These are phyloP conservation scores for Albatrellus sp. DNA, from an alignment of 1,284 basidiomycete species.

Conservation along the genomic window DNA sequence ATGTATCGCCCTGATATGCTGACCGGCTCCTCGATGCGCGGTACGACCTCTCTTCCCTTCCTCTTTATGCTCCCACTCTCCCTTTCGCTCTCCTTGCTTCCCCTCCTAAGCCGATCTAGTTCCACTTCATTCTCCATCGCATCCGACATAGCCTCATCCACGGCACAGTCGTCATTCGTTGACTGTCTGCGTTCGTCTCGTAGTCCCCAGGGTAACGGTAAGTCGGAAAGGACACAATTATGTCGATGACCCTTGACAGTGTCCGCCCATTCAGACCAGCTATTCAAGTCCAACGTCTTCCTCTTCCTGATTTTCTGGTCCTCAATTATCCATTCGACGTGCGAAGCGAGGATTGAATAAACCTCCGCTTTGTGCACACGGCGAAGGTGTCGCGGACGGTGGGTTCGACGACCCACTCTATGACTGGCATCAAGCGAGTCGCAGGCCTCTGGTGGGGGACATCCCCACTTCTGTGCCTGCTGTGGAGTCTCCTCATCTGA, in stretches of 20 bases:
- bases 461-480: background rate
- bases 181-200: constrained; percentile 5
- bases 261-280: constrained; percentile 3
- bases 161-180: background rate
- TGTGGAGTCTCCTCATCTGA: constrained; percentile 3
- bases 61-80: background rate
- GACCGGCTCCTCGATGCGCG: too few species aligned
- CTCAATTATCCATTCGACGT: constrained; percentile 8
- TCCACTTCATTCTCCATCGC: too few species aligned
- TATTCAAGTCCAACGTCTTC: constrained; percentile 1
- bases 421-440: background rate
- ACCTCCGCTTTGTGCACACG: constrained; percentile 9
- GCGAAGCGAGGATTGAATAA: constrained; percentile 9
- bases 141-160: too few species aligned
- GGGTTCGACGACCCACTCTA: constrained; percentile 3
- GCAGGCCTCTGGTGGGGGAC: background rate
- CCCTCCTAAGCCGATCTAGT: too few species aligned
- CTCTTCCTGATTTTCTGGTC: constrained; percentile 2
- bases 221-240: background rate
- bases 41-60: too few species aligned
- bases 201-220: constrained; percentile 5
- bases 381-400: constrained; percentile 5
- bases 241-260: background rate
- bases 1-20: too few species aligned
- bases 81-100: background rate